These are phyloP conservation scores for Myxozyma sirexii DNA, from an alignment of 805 yeast genomes.

Conservation along the genomic window DNA sequence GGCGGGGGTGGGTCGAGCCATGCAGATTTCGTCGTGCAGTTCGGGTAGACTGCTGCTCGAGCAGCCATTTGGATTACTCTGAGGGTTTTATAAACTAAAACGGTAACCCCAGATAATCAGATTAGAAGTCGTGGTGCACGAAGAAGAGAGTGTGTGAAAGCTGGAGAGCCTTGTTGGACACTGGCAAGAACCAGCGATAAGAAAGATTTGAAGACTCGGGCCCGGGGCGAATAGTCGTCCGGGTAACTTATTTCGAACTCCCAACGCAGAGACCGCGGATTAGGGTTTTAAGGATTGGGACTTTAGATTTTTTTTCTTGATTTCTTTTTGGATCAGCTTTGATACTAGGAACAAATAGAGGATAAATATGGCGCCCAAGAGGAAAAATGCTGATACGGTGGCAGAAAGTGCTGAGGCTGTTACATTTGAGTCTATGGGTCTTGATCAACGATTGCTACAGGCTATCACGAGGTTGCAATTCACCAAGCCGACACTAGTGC, in stretches of 20 bases:
- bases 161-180: background rate
- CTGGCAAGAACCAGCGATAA: background rate
- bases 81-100: background rate
- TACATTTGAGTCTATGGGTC: constrained; percentile 72
- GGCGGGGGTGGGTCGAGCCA: constrained; percentile 28
- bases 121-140: too few species aligned
- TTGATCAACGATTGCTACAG: constrained; percentile 82
- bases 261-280: background rate
- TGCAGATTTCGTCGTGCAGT: constrained; percentile 3
- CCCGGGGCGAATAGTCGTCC: background rate
- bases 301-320: background rate
- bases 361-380: constrained; percentile 4
- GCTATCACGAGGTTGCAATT: constrained; percentile 78
- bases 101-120: background rate
- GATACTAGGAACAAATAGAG: background rate
- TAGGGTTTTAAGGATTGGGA: background rate
- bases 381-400: constrained; percentile 1
- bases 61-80: background rate
- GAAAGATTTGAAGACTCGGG: background rate
- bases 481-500: constrained; percentile 85
- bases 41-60: background rate
- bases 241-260: too few species aligned
- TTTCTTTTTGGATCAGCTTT: background rate
- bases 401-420: constrained; percentile 34
- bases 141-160: background rate